phyloP scores from a whole-genome alignment of 768 basidiomycete genomes.

The Daedalea quercina region DNA sequence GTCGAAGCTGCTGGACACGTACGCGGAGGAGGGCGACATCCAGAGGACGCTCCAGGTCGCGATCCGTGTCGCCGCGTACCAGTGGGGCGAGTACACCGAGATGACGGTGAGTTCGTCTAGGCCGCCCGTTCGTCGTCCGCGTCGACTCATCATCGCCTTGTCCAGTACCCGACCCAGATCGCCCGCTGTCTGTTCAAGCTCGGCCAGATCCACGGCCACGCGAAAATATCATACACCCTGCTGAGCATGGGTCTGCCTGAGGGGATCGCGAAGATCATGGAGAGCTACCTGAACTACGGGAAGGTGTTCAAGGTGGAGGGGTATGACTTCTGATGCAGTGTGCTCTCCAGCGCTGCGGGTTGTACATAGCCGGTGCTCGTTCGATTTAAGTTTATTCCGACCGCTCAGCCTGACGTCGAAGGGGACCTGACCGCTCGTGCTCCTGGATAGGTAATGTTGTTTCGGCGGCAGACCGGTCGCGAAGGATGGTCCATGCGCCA shows the following conservation, averaged over 20 bases:
- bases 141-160: too few species aligned
- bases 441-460: too few species aligned
- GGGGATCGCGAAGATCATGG: slow-evolving; percentile 87
- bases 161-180: slow-evolving; percentile 84
- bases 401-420: too few species aligned
- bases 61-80: slow-evolving; percentile 89
- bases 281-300: slow-evolving; percentile 85
- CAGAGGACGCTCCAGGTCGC: slow-evolving; percentile 87
- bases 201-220: slow-evolving; percentile 87
- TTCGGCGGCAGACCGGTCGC: too few species aligned
- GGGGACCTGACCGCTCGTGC: too few species aligned
- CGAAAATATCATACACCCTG: slow-evolving; percentile 89
- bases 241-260: slow-evolving; percentile 93
- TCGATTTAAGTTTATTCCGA: too few species aligned
- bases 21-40: slow-evolving; percentile 94
- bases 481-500: too few species aligned
- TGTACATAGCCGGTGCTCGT: slow-evolving; percentile 3
- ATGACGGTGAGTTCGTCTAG: slow-evolving; percentile 58
- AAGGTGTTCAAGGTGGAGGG: slow-evolving; percentile 85
- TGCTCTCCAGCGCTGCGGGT: not conserved
- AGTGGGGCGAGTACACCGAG: slow-evolving; percentile 85
- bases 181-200: slow-evolving; percentile 91
- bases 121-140: not conserved
- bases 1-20: slow-evolving; percentile 91
- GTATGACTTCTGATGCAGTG: slow-evolving; percentile 51